phyloP scores from a whole-genome alignment of 345 rosid species.

The Syzygium aqueum region DNA sequence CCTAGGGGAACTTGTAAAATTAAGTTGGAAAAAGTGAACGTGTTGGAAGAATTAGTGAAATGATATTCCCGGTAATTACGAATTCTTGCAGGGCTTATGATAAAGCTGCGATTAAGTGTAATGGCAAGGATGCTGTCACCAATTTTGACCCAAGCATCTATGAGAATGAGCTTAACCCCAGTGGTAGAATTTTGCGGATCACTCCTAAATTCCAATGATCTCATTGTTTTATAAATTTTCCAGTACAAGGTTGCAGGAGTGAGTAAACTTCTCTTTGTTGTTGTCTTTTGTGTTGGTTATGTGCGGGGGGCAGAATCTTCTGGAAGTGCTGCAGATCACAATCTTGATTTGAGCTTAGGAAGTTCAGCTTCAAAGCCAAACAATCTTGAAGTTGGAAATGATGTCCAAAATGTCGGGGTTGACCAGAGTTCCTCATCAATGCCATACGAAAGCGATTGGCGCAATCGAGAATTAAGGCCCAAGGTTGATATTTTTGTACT shows the following conservation, averaged over 20 bases:
- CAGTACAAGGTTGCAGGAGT: neutral
- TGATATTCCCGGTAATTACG: neutral
- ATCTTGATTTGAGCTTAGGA: slow-evolving; percentile 84
- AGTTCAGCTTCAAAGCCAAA: slow-evolving; percentile 32
- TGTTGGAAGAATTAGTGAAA: neutral
- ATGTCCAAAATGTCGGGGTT: slow-evolving; percentile 2
- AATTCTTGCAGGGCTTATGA: slow-evolving; percentile 23
- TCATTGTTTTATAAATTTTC: neutral
- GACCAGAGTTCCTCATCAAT: slow-evolving; percentile 17
- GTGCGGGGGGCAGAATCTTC: slow-evolving; percentile 24
- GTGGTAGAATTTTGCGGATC: slow-evolving; percentile 17
- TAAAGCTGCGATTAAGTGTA: slow-evolving; percentile 86
- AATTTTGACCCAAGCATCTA: slow-evolving; percentile 86
- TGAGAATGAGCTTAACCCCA: slow-evolving; percentile 43
- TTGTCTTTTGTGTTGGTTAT: neutral
- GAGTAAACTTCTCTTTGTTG: neutral
- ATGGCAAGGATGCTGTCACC: slow-evolving; percentile 93
- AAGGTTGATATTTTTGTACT: slow-evolving; percentile 19
- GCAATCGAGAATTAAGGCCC: slow-evolving; percentile 20
- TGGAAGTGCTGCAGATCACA: slow-evolving; percentile 34
- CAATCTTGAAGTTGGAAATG: slow-evolving; percentile 5
- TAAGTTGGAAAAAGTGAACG: neutral
- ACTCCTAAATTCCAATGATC: neutral
- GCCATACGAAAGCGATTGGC: slow-evolving; percentile 32
- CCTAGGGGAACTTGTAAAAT: neutral